Conservation (phyloP, 345 rosid species). For the Schrenkiella parvula region DNA sequence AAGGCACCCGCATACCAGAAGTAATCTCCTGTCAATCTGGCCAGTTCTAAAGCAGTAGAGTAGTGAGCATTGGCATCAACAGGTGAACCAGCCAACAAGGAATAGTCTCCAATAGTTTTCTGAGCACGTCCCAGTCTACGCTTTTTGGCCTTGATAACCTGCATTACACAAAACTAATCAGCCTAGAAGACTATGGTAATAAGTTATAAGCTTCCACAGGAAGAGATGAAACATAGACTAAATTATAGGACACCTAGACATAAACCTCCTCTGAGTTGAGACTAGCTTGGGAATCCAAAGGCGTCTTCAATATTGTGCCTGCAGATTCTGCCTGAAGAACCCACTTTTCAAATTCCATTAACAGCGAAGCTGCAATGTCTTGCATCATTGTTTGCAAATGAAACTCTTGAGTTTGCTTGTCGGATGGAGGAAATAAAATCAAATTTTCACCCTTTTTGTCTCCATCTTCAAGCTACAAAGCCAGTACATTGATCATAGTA, state of each 20-base stretch:
- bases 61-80: conserved; percentile 99
- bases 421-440: conserved; percentile 89
- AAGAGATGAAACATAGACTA: conserved; percentile 30
- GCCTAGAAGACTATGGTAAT: conserved; percentile 12
- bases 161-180: conserved; percentile 34
- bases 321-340: conserved; percentile 87
- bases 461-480: conserved; percentile 75
- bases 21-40: conserved; percentile 82
- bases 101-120: conserved; percentile 98
- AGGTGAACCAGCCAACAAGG: conserved; percentile 97
- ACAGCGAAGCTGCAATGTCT: conserved; percentile 78
- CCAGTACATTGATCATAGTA: conserved; percentile 18
- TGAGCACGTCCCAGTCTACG: conserved; percentile 93
- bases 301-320: conserved; percentile 94
- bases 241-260: conserved; percentile 90
- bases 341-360: conserved; percentile 97
- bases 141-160: conserved; percentile 98
- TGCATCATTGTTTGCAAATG: conserved; percentile 98
- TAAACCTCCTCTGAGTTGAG: conserved; percentile 98
- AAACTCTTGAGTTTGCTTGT: conserved; percentile 74
- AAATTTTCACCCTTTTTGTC: conserved; percentile 56
- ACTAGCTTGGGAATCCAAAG: conserved; percentile 97
- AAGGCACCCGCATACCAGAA: conserved; percentile 99
- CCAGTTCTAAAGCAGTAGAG: conserved; percentile 82
- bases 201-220: conserved; percentile 17